Evolutionary conservation across 306 rosid species (phyloP).

Genomic region (Vicia villosa): DNA sequence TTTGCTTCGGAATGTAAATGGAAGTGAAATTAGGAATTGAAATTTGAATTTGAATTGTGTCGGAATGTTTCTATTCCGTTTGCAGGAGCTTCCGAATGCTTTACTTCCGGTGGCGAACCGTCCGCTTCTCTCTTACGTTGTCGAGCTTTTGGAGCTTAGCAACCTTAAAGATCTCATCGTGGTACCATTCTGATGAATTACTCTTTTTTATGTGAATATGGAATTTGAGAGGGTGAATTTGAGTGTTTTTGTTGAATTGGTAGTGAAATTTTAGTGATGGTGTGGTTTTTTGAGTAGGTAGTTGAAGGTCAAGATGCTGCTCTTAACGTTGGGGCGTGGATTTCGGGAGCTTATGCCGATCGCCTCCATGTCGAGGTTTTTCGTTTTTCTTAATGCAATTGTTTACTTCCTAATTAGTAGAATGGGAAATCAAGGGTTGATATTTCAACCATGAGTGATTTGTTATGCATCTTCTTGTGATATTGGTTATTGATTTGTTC

Average conservation of each 20-base stretch:
- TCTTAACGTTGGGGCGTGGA: constrained; percentile 75
- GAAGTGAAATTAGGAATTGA: background rate
- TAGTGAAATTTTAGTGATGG: background rate
- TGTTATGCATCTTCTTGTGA: background rate
- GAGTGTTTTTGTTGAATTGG: constrained; percentile 8
- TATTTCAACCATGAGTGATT: background rate
- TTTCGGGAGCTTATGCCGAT: constrained; percentile 79
- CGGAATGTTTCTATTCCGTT: background rate
- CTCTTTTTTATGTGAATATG: constrained; percentile 5
- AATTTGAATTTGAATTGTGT: background rate
- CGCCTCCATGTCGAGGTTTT: constrained; percentile 87
- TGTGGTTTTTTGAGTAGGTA: constrained; percentile 48
- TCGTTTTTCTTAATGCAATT: background rate
- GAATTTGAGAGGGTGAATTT: background rate
- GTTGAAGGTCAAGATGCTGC: constrained; percentile 91
- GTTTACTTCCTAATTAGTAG: background rate
- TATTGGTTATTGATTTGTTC: background rate
- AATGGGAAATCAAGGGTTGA: background rate
- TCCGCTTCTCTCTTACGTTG: constrained; percentile 81
- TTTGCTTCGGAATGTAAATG: background rate
- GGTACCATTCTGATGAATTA: constrained; percentile 41
- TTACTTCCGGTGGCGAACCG: constrained; percentile 93
- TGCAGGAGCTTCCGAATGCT: constrained; percentile 93
- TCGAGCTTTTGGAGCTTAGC: constrained; percentile 79
- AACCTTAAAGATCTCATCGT: constrained; percentile 93